phyloP scores from a whole-genome alignment of 1,284 basidiomycete genomes.

The Cryptococcus sp. region DNA sequence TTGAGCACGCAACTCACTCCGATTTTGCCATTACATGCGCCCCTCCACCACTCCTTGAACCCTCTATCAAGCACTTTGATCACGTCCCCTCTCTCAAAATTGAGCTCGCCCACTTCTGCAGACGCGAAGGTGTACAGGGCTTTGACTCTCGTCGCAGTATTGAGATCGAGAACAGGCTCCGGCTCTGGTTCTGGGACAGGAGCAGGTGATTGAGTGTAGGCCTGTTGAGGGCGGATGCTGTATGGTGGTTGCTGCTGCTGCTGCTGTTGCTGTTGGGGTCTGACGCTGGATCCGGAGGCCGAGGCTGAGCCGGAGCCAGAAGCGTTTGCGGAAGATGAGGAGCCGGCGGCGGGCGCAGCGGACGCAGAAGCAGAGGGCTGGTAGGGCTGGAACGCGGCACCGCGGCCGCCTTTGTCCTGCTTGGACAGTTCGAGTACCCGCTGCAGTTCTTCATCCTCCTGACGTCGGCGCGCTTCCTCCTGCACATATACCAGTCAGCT shows the following conservation, averaged over 20 bases:
- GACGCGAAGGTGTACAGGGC: constrained; percentile 90
- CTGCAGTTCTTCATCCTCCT: constrained; percentile 88
- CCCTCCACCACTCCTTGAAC: constrained; percentile 98
- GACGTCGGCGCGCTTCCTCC: constrained; percentile 70
- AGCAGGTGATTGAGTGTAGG: constrained; percentile 27
- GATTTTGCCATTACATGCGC: constrained; percentile 85
- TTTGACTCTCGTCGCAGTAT: constrained; percentile 74
- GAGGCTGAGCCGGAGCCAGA: constrained; percentile 29
- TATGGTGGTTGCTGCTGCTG: constrained; percentile 7
- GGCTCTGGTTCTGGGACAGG: constrained; percentile 40
- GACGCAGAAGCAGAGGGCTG: constrained; percentile 24
- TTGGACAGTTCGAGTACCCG: constrained; percentile 85
- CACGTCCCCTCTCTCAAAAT: constrained; percentile 89
- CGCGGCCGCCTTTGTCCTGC: constrained; percentile 78
- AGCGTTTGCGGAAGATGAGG: constrained; percentile 21
- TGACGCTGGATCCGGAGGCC: constrained; percentile 1
- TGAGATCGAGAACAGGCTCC: constrained; percentile 46
- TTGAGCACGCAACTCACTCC: constrained; percentile 60
- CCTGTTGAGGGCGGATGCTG: constrained; percentile 14
- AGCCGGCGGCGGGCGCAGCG: constrained; percentile 19
- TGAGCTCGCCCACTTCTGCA: constrained; percentile 85
- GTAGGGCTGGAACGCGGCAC: constrained; percentile 33
- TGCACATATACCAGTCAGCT: constrained; percentile 56
- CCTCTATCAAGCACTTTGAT: constrained; percentile 95
- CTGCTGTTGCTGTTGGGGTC: constrained; percentile 5